phyloP scores from a whole-genome alignment of 176 grass and related monocot species.

The Carex kokanica region DNA sequence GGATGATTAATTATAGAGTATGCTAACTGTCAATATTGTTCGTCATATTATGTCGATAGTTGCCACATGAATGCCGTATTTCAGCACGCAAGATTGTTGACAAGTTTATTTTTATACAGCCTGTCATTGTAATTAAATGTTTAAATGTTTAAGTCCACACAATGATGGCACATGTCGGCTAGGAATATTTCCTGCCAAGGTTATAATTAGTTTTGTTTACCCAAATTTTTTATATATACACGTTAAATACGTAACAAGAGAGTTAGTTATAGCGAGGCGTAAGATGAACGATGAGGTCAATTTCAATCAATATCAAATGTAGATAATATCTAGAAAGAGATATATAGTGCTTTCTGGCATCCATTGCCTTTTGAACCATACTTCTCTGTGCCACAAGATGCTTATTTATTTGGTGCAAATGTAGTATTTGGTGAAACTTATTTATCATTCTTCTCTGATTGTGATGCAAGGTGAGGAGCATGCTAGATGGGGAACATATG shows the following conservation, averaged over 20 bases:
- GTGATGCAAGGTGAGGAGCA: no score
- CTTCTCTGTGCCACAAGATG: no score
- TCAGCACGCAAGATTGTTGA: neutral
- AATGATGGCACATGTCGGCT: neutral
- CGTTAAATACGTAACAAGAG: neutral
- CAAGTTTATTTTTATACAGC: neutral
- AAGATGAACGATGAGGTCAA: neutral
- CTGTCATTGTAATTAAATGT: neutral
- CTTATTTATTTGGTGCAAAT: no score
- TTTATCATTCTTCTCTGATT: no score
- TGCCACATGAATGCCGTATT: neutral
- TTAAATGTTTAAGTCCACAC: neutral
- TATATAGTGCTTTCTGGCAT: neutral
- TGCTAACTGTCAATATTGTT: neutral
- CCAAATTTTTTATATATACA: neutral
- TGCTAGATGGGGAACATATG: no score
- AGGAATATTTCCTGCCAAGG: neutral
- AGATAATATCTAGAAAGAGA: neutral
- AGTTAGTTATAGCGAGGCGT: neutral
- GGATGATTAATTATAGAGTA: neutral
- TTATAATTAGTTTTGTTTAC: neutral
- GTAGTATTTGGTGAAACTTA: no score
- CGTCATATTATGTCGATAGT: neutral
- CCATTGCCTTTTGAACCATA: neutral
- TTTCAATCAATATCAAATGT: neutral